These are phyloP conservation scores for Osmanthus fragrans DNA, from an alignment of 257 asterid species.

Conservation along the genomic window DNA sequence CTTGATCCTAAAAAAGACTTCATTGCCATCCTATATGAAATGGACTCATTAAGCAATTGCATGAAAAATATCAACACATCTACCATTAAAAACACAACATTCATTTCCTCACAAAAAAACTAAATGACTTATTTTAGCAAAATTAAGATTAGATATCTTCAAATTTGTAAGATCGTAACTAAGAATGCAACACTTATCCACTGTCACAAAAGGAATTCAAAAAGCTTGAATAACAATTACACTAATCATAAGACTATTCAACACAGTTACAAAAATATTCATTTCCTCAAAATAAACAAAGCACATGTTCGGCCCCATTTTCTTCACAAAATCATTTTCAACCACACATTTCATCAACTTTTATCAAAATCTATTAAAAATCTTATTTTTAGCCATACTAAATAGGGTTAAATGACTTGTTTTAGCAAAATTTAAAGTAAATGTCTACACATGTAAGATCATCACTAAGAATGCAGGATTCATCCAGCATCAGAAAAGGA, in stretches of 20 bases:
- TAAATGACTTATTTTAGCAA: background rate
- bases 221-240: background rate
- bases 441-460: too few relatives aligned
- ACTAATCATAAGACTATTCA: background rate
- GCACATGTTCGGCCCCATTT: too few relatives aligned
- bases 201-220: background rate
- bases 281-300: too few relatives aligned
- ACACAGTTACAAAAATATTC: too few relatives aligned
- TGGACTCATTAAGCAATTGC: background rate
- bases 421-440: too few relatives aligned
- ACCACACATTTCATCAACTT: too few relatives aligned
- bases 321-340: too few relatives aligned
- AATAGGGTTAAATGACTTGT: too few relatives aligned
- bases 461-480: too few relatives aligned
- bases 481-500: too few relatives aligned
- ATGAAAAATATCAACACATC: background rate
- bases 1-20: conserved; percentile 55
- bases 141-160: background rate
- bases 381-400: too few relatives aligned
- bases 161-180: background rate
- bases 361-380: too few relatives aligned
- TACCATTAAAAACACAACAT: background rate
- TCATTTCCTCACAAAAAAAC: background rate
- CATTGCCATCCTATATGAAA: conserved; percentile 48
- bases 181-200: background rate